A percentile compares a stretch with the other conserved stretches of the same genome.
phyloP scores from a whole-genome alignment of 2,329 filamentous ascomycete genomes.

The Beauveria varroae region DNA sequence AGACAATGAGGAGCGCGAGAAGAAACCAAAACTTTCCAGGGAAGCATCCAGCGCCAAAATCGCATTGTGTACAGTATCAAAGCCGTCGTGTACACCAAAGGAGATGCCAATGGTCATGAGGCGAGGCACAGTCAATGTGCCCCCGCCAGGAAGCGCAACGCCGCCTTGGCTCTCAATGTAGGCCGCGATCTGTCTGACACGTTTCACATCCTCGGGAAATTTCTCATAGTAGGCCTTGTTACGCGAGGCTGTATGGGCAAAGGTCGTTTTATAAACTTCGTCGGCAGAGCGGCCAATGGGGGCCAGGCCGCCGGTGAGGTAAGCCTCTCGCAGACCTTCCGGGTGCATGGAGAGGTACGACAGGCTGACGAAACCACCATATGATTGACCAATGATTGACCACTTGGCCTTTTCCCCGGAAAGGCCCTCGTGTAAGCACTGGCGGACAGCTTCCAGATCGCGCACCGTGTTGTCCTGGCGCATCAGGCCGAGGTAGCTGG shows the following conservation, averaged over 20 bases:
- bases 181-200: slow-evolving; percentile 58
- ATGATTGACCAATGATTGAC: slow-evolving; percentile 85
- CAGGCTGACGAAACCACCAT: slow-evolving; percentile 78
- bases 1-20: slow-evolving; percentile 64
- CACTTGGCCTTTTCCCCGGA: slow-evolving; percentile 66
- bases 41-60: slow-evolving; percentile 66
- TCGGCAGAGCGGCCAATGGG: slow-evolving; percentile 66
- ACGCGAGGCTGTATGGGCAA: slow-evolving; percentile 59
- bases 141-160: slow-evolving; percentile 63
- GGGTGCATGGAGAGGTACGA: slow-evolving; percentile 80
- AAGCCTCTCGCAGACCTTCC: slow-evolving; percentile 71
- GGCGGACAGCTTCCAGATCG: slow-evolving; percentile 80
- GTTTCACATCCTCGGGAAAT: slow-evolving; percentile 69
- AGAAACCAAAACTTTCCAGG: slow-evolving; percentile 65
- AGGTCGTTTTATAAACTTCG: slow-evolving; percentile 67
- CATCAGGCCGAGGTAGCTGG: slow-evolving; percentile 75
- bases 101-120: slow-evolving; percentile 71
- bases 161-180: slow-evolving; percentile 53
- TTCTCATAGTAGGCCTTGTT: slow-evolving; percentile 78
- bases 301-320: slow-evolving; percentile 76
- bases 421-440: slow-evolving; percentile 62
- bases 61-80: slow-evolving; percentile 67
- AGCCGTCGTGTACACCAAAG: slow-evolving; percentile 72
- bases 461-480: slow-evolving; percentile 84
- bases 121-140: slow-evolving; percentile 61